Percentiles rank a stretch among this genome's conserved stretches.
Evolutionary conservation across 768 basidiomycete species (phyloP).

Genomic region (Mycena galericulata): DNA sequence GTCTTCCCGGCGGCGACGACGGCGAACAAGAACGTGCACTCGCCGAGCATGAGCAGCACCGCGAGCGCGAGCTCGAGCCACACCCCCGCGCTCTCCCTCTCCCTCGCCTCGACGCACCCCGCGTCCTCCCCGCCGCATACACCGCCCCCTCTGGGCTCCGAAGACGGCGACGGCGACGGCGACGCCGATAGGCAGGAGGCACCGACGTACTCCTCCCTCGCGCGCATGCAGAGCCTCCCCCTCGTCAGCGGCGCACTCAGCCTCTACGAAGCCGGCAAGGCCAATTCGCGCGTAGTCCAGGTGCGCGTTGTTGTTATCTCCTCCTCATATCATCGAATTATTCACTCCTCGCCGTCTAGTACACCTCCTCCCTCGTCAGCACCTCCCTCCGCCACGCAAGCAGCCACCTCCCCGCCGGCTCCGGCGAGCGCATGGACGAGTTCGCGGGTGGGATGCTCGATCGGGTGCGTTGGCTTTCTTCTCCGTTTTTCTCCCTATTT

Average conservation of each 20-base stretch:
- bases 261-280: slow-evolving; percentile 87
- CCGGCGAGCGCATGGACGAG: slow-evolving; percentile 80
- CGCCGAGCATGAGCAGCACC: slow-evolving; percentile 29
- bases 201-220: slow-evolving; percentile 51
- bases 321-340: background rate
- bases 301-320: slow-evolving; percentile 50
- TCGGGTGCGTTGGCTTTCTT: slow-evolving; percentile 61
- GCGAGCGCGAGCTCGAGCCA: slow-evolving; percentile 39
- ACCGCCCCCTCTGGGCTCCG: slow-evolving; percentile 14
- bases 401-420: slow-evolving; percentile 76
- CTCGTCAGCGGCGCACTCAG: slow-evolving; percentile 78
- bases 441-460: slow-evolving; percentile 92
- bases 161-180: background rate
- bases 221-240: slow-evolving; percentile 75
- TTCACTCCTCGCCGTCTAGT: slow-evolving; percentile 59
- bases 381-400: slow-evolving; percentile 86
- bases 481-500: too few species aligned
- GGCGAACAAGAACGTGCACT: slow-evolving; percentile 28
- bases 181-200: background rate
- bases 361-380: slow-evolving; percentile 86
- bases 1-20: background rate
- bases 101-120: slow-evolving; percentile 21
- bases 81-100: slow-evolving; percentile 29
- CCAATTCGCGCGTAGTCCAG: slow-evolving; percentile 87
- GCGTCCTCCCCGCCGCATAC: slow-evolving; percentile 27